Percentiles rank a stretch among this genome's conserved stretches.
These are phyloP conservation scores for Colletotrichum sidae DNA, from an alignment of 2,329 filamentous ascomycete species.

Conservation along the genomic window DNA sequence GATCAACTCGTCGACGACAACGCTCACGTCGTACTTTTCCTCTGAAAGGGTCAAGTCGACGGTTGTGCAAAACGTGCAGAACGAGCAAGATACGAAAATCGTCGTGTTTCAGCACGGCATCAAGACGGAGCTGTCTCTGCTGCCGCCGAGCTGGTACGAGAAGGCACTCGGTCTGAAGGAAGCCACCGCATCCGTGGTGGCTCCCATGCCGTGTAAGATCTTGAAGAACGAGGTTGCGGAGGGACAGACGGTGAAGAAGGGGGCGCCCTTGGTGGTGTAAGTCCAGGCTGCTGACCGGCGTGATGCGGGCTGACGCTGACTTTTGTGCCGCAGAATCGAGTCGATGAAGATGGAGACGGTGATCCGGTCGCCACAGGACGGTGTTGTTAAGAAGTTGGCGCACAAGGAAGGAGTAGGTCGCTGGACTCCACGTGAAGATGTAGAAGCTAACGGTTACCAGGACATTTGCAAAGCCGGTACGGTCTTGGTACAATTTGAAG, in stretches of 20 bases:
- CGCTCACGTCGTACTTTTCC: conserved; percentile 81
- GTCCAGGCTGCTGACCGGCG: conserved; percentile 43
- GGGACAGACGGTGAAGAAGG: conserved; percentile 85
- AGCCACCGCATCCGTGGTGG: conserved; percentile 82
- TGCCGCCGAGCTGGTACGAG: conserved; percentile 81
- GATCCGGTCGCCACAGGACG: conserved; percentile 80
- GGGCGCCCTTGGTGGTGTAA: conserved; percentile 86
- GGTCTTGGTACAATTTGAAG: conserved; percentile 79
- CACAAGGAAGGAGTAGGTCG: conserved; percentile 79
- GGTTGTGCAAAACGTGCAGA: conserved; percentile 69
- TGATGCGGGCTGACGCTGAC: conserved; percentile 41
- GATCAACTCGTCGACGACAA: conserved; percentile 44
- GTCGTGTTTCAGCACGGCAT: conserved; percentile 80
- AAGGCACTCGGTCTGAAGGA: conserved; percentile 89
- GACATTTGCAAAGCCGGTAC: conserved; percentile 85
- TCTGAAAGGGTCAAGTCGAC: conserved; percentile 83
- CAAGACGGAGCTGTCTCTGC: conserved; percentile 69
- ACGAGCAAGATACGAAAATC: conserved; percentile 69
- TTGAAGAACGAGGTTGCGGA: conserved; percentile 88
- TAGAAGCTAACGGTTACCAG: conserved; percentile 51
- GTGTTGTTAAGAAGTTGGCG: conserved; percentile 77
- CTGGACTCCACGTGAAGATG: not conserved
- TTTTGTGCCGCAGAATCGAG: conserved; percentile 68
- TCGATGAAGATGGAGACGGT: conserved; percentile 94
- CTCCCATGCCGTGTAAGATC: conserved; percentile 98